Base-by-base conservation (phyloP, 768 basidiomycete genomes). In the Cystoderma amianthinum region DNA sequence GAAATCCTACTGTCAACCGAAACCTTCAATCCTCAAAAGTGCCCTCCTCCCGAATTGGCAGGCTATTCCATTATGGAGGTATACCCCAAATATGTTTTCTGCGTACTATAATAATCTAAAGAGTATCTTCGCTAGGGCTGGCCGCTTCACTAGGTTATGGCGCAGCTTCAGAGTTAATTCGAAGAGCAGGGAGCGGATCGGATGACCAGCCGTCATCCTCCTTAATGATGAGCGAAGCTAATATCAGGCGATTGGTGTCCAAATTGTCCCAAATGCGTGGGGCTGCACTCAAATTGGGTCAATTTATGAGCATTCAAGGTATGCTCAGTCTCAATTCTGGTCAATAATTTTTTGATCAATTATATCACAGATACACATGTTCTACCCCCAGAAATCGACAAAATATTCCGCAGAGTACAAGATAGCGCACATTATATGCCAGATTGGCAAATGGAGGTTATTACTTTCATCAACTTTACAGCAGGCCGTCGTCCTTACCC, bases 391-490 rank as follows among this genome's bases (percentile, higher is more conserved):
- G 91, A 95, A 48, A 62, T 97, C 2, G 93, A 97, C 54, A 73
- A 77, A 41, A 85, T 99, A 21, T 82, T 99, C 51, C 77, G 91
- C 38, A 70, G 85, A 20, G 94, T 99, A 0, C 95, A 98, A 56
- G 89, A 95, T 49, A 81, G 85, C 50, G 95, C 95, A 1, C 91
- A 99, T 60, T 97, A 97, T 58, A 99, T 99, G 95, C 95, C 95
- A 0, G 85, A 95, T 50, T 94, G 87, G 86, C 95, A 99, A 57
- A 86, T 97, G 82, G 87, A 94, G 77, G 94, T 90, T 12, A 15
- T 62, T 55, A 13, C n/a, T n/a, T n/a, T n/a, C n/a, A 6, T 3
- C 4, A 1, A 28, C 30, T 19, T 4, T 18, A 15, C 20, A 39
- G 17, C 28, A 25, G 19, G 36, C 11, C n/a, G 25, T 2, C 18